Base-by-base conservation (phyloP, 139 green algal species). In the Trebouxia sp. region DNA sequence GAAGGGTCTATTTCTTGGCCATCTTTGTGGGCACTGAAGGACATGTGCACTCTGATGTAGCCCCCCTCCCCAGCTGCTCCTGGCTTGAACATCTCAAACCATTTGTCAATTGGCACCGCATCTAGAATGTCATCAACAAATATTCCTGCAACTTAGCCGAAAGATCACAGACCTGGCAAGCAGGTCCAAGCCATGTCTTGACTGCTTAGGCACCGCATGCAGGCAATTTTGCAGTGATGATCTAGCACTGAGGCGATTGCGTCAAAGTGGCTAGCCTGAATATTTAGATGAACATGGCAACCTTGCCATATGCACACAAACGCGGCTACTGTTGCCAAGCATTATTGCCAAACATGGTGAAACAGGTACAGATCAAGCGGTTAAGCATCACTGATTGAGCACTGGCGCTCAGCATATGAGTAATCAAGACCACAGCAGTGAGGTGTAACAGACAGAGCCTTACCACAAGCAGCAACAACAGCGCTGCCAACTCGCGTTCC, bases 81-180 rank as follows among this genome's bases (percentile, higher is more conserved):
- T 20, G 92, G 93, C 86, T 97, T 97, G 87, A 97, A 97, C 67
- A 97, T 83, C 87, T 98, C 94, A 91, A 98, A 98, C 88, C 96
- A 96, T 84, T 98, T 97, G 87, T 97, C 94, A 77, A 98, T 95
- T 17, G 94, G 94, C 26, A 94, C 94, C 38, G 93, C 93, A 22
- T 97, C 91, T 26, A 98, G 76, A 47, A 98, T 95, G 83, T 98
- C 92, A 20, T 90, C 85, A 30, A 98, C 90, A 83, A 93, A 97
- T 75, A 98, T 98, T 65, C 94, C 91, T 93, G 67, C 65, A 65
- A 65, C 10, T 9, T 2, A 65, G 10, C 12, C 9, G 14, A 14
- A 62, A 5, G 47, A 1, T 4, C 47, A 53, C 4, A 26, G n/a
- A n/a, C n/a, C n/a, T n/a, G n/a, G n/a, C n/a, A n/a, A n/a, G n/a